Conservation (phyloP, 169 alveolate species). For the Babesia sp. region DNA sequence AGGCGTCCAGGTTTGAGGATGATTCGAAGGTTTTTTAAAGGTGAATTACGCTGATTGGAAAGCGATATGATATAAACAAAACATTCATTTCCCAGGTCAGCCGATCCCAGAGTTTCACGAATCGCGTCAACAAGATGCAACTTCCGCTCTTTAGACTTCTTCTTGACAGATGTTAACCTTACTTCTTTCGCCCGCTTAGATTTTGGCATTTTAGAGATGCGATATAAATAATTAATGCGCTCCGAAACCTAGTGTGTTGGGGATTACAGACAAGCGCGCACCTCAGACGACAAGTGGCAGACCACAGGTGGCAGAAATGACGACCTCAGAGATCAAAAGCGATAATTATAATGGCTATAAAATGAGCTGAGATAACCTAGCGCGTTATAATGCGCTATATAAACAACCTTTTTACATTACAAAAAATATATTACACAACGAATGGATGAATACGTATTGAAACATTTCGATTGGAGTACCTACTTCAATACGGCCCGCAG, state of each 20-base stretch:
- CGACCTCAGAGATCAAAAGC: background rate
- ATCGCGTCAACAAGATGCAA: constrained; percentile 39
- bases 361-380: background rate
- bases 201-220: constrained; percentile 39
- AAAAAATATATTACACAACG: too few species aligned
- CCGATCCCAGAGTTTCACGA: constrained; percentile 27
- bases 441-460: constrained; percentile 28
- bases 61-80: constrained; percentile 68
- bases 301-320: background rate
- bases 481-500: constrained; percentile 40
- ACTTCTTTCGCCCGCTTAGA: constrained; percentile 42
- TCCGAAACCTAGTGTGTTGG: background rate
- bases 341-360: background rate
- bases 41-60: constrained; percentile 72
- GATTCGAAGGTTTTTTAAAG: constrained; percentile 62
- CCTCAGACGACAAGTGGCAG: background rate
- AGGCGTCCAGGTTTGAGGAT: constrained; percentile 70
- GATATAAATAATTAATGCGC: background rate
- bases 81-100: constrained; percentile 2
- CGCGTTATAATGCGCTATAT: constrained; percentile 2
- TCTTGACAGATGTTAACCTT: constrained; percentile 36
- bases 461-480: constrained; percentile 52
- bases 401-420: too few species aligned
- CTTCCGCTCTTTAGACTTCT: constrained; percentile 54
- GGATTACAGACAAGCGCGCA: background rate